These are phyloP conservation scores for Sporothrix protearum DNA, from an alignment of 2,329 filamentous ascomycete species.

Conservation along the genomic window DNA sequence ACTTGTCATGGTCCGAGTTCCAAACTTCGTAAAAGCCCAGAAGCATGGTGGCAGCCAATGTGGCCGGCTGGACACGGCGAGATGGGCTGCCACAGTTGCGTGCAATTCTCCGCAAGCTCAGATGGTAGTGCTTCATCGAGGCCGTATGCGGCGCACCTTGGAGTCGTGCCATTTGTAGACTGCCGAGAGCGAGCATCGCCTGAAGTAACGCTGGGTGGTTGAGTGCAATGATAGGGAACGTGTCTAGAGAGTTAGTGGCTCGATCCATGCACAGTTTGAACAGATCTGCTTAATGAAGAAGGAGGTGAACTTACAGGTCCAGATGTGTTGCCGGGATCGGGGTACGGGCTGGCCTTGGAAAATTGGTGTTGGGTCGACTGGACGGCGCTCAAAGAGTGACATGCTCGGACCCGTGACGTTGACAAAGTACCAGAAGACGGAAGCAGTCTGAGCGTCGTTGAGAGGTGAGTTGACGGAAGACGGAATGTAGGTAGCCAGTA, in stretches of 20 bases:
- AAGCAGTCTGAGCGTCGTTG: constrained; percentile 72
- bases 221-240: constrained; percentile 77
- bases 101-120: constrained; percentile 73
- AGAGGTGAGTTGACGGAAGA: constrained; percentile 66
- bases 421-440: constrained; percentile 88
- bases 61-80: constrained; percentile 70
- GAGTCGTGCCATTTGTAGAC: constrained; percentile 81
- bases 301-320: constrained; percentile 52
- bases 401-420: constrained; percentile 81
- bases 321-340: constrained; percentile 61
- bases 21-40: constrained; percentile 92
- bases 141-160: constrained; percentile 71
- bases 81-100: constrained; percentile 67
- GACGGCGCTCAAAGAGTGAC: constrained; percentile 81
- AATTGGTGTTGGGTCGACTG: constrained; percentile 66
- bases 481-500: constrained; percentile 64
- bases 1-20: constrained; percentile 90
- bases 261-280: no score
- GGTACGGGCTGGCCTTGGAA: constrained; percentile 60
- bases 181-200: constrained; percentile 81
- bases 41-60: constrained; percentile 81
- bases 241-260: constrained; percentile 51
- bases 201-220: constrained; percentile 84
- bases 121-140: constrained; percentile 87
- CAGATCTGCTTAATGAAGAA: neutral